Base-by-base conservation (phyloP, 495 filamentous ascomycete species). In the Hyaloscypha finlandica region DNA sequence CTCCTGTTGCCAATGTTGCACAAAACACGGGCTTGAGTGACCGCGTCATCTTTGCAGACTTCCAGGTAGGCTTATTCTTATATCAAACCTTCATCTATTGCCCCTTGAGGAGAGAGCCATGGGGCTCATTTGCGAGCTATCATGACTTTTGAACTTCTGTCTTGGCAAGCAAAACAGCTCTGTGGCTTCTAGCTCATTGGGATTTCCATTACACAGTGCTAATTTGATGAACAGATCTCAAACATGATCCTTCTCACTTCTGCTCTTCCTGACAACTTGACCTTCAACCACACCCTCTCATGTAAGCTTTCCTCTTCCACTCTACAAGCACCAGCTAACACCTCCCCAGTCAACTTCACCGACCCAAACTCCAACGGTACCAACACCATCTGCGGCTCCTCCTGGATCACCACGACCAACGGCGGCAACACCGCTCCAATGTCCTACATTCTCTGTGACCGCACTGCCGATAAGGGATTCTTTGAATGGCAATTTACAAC, bases 301-400 rank as follows among this genome's bases (percentile, higher is more conserved):
- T 48, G 42, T 59, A 20, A 48, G n/a, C 35, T 22, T 32, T 25
- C 6, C 16, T 35, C 5, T 3, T 19, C 25, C 51, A 60, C 8
- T 29, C 53, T 9, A 60, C 8, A 37, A 25, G 16, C 33, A 19
- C 6, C 5, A 9, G 33, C 45, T 35, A 33, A 54, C 8, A 54
- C 14, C 31, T 35, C 19, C 54, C 22, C 22, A 71, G 69, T 71
- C 58, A 6, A 29, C 22, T 68, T 68, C 61, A 66, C 31, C 19
- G 69, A 71, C 58, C 64, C 51, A n/a, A 71, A 71, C 58, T 65
- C 69, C 55, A 68, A 68, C 65, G 67, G 61, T 11, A 62, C 14
- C 16, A 48, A 55, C 59, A 19, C 30, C 35, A 48, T 11, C 30
- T 70, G 68, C 51, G 53, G 52, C 37, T 6, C 51, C 4, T 59